These are phyloP conservation scores for Myxozyma mucilagina DNA, from an alignment of 805 yeast species.

Conservation along the genomic window DNA sequence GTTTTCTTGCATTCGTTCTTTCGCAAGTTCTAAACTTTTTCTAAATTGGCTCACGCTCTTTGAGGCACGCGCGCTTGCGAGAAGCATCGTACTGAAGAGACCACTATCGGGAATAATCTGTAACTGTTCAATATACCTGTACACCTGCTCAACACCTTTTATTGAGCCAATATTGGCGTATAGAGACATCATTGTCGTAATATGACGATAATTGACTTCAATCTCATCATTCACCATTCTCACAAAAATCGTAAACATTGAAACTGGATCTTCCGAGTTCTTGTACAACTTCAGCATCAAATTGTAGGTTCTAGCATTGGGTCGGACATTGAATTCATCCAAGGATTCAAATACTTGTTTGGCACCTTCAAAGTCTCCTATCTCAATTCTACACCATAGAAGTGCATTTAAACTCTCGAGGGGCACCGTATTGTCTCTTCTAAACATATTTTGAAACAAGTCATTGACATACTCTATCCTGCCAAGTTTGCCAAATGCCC, in stretches of 20 bases:
- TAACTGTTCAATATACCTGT: conserved; percentile 4
- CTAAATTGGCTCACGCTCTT: not conserved
- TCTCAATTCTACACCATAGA: conserved; percentile 16
- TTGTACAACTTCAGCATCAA: conserved; percentile 22
- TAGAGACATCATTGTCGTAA: conserved; percentile 26
- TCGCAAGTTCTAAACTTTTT: not conserved
- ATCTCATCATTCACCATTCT: conserved; percentile 6
- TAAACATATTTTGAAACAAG: conserved; percentile 15
- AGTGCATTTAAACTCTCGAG: conserved; percentile 6
- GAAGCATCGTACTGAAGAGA: not conserved
- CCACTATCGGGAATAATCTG: conserved; percentile 16
- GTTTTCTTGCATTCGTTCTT: not conserved
- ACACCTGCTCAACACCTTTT: conserved; percentile 12
- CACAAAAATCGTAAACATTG: conserved; percentile 21
- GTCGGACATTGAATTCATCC: conserved; percentile 8
- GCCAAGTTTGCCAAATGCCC: conserved; percentile 25
- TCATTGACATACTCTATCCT: conserved; percentile 15
- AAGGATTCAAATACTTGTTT: conserved; percentile 11
- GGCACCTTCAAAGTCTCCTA: conserved; percentile 26
- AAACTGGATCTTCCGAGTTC: not conserved
- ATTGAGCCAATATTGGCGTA: conserved; percentile 20
- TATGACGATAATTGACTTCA: not conserved
- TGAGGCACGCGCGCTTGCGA: conserved; percentile 1
- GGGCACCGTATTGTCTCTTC: conserved; percentile 1
- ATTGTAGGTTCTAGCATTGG: conserved; percentile 15